Evolutionary conservation across 2,329 filamentous ascomycete genomes (phyloP).

Genomic region (Nigrospora osmanthi): DNA sequence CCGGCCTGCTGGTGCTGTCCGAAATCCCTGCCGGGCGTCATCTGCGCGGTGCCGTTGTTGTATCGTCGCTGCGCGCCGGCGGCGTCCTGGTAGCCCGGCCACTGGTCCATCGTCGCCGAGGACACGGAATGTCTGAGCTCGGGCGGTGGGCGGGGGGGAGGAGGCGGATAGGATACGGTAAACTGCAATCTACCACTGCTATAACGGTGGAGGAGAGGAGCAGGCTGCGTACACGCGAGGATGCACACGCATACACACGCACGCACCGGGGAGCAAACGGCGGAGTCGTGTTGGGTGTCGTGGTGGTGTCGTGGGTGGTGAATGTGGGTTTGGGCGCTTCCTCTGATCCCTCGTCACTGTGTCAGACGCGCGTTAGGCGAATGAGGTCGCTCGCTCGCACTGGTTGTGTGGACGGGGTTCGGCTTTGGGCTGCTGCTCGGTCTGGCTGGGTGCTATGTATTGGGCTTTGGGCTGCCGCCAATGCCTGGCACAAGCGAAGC

Average conservation of each 20-base stretch:
- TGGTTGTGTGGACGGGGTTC: too few species aligned
- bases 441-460: too few species aligned
- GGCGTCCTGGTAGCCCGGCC: constrained; percentile 62
- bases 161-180: constrained; percentile 1
- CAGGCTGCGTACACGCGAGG: too few species aligned
- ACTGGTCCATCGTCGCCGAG: constrained; percentile 47
- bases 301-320: not conserved
- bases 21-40: constrained; percentile 22
- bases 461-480: too few species aligned
- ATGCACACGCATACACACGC: too few species aligned
- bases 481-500: too few species aligned
- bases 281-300: not conserved
- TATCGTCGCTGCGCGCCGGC: constrained; percentile 54
- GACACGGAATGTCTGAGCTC: constrained; percentile 6
- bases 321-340: not conserved
- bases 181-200: constrained; percentile 3
- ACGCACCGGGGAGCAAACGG: too few species aligned
- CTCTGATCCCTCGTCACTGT: not conserved
- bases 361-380: constrained; percentile 8
- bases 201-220: not conserved
- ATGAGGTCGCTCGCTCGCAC: constrained; percentile 1
- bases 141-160: constrained; percentile 8
- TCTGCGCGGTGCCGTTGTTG: constrained; percentile 22
- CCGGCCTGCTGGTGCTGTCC: constrained; percentile 14
- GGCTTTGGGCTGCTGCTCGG: too few species aligned